These are phyloP conservation scores for Globisporangium solare DNA, from an alignment of 352 stramenopile species.

Conservation along the genomic window DNA sequence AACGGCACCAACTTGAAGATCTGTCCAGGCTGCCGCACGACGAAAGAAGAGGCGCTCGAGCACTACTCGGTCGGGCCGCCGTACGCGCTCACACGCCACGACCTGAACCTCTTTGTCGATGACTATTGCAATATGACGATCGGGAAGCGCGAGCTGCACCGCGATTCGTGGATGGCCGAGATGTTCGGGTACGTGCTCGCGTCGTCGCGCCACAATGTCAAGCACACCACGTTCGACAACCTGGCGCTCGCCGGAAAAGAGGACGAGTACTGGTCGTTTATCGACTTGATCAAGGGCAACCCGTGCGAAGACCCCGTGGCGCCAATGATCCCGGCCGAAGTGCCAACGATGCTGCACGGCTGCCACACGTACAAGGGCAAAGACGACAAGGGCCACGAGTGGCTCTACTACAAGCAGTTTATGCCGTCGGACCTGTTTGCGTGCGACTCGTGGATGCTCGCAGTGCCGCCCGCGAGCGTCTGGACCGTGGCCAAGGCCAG, in stretches of 20 bases:
- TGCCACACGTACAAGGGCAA: conserved; percentile 35
- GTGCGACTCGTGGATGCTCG: conserved; percentile 75
- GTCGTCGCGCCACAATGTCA: conserved; percentile 57
- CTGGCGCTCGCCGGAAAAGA: conserved; percentile 46
- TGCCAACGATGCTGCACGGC: conserved; percentile 40
- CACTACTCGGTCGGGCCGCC: conserved; percentile 54
- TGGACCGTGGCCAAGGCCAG: conserved; percentile 58
- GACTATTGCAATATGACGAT: conserved; percentile 69
- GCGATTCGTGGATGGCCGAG: conserved; percentile 39
- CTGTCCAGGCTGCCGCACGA: conserved; percentile 51
- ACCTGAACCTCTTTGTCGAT: conserved; percentile 46
- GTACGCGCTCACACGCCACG: conserved; percentile 49
- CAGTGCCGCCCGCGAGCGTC: conserved; percentile 42
- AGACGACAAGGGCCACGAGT: conserved; percentile 44
- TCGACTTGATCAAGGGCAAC: conserved; percentile 52
- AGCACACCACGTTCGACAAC: conserved; percentile 74
- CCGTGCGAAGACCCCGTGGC: conserved; percentile 44
- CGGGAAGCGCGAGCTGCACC: conserved; percentile 32
- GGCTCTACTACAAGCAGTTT: conserved; percentile 59
- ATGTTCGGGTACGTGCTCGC: conserved; percentile 60
- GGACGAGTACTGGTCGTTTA: conserved; percentile 58
- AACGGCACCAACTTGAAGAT: conserved; percentile 25
- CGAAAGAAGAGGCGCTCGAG: conserved; percentile 34
- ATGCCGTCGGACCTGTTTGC: conserved; percentile 70
- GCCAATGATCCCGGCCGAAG: conserved; percentile 40